phyloP scores from a whole-genome alignment of 176 grass and related monocot species.

The Bromus sterilis region DNA sequence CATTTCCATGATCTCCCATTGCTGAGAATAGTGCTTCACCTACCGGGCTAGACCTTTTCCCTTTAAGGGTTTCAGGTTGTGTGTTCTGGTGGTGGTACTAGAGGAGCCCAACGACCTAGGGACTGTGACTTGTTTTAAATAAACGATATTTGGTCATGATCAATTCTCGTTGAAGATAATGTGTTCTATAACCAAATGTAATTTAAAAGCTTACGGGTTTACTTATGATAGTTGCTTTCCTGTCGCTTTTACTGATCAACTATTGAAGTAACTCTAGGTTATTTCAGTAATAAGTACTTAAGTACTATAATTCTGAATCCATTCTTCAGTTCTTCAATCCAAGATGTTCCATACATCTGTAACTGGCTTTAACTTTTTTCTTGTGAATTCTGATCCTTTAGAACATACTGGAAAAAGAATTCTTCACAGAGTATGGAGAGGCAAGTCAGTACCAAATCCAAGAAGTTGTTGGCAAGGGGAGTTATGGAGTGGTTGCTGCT shows the following conservation, averaged over 20 bases:
- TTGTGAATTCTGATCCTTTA: constrained; percentile 20
- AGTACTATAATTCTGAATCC: background rate
- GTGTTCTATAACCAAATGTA: background rate
- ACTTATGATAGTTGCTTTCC: background rate
- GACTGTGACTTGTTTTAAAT: background rate
- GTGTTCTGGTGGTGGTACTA: background rate
- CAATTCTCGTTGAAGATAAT: background rate
- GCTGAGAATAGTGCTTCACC: background rate
- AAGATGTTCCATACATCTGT: background rate
- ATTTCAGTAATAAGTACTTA: background rate
- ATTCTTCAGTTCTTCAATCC: background rate
- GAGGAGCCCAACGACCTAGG: background rate
- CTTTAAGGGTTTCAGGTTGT: background rate
- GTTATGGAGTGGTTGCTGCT: constrained; percentile 86
- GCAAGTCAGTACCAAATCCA: constrained; percentile 82
- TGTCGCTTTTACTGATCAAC: background rate
- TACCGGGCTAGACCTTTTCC: background rate
- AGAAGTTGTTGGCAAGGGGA: constrained; percentile 89
- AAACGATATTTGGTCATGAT: background rate
- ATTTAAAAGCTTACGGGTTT: background rate
- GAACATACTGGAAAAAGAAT: constrained; percentile 59
- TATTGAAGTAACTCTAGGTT: background rate
- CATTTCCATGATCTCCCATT: background rate
- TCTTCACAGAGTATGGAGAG: constrained; percentile 93
- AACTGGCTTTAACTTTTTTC: constrained; percentile 1